phyloP scores from a whole-genome alignment of 2,329 filamentous ascomycete genomes.

The Podosphaera fusca region DNA sequence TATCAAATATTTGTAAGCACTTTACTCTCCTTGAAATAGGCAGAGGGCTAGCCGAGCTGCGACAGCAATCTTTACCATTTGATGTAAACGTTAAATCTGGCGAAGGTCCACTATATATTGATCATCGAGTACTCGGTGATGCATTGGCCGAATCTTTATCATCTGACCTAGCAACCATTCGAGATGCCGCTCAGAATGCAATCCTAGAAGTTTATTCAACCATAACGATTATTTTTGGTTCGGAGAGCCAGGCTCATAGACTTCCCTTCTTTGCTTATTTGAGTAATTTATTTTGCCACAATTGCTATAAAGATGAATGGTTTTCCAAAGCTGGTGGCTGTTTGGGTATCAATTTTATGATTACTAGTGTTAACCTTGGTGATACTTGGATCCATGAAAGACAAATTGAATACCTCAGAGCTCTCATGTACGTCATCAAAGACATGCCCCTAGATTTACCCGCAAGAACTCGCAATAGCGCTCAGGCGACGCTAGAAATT shows the following conservation, averaged over 20 bases:
- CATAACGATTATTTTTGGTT: constrained; percentile 57
- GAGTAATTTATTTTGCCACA: constrained; percentile 69
- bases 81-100: constrained; percentile 49
- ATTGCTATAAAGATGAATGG: constrained; percentile 95
- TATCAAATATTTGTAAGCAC: constrained; percentile 67
- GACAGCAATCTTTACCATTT: constrained; percentile 57
- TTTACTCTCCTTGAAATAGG: constrained; percentile 81
- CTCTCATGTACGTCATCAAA: constrained; percentile 94
- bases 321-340: constrained; percentile 91
- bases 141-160: constrained; percentile 77
- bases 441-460: constrained; percentile 91
- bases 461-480: constrained; percentile 63
- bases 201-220: constrained; percentile 60
- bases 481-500: constrained; percentile 61
- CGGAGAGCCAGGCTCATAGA: constrained; percentile 43
- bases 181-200: constrained; percentile 59
- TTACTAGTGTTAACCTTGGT: constrained; percentile 65
- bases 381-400: constrained; percentile 62
- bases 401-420: constrained; percentile 70
- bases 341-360: constrained; percentile 68
- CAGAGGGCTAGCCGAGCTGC: constrained; percentile 56
- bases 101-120: constrained; percentile 69
- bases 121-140: constrained; percentile 69
- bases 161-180: constrained; percentile 58
- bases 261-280: constrained; percentile 72